Conservation (phyloP, 768 basidiomycete species). For the Hypholoma sublateritium region DNA sequence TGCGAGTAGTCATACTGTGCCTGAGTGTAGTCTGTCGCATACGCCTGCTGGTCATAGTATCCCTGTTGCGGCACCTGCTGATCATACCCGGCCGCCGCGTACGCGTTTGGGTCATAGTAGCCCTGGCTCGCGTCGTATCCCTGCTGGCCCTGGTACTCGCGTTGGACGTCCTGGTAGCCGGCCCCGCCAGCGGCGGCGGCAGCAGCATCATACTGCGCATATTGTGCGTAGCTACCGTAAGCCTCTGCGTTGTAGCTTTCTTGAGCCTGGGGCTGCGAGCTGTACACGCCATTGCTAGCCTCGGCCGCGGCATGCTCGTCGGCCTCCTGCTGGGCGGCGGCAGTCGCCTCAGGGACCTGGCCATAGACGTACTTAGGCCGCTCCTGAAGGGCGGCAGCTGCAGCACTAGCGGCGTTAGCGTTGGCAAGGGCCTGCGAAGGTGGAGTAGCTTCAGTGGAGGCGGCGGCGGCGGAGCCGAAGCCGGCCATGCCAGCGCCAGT, state of each 20-base stretch:
- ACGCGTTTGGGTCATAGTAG: constrained; percentile 15
- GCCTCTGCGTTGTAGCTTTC: constrained; percentile 40
- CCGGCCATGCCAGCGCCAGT: constrained; percentile 37
- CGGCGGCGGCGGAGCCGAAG: constrained; percentile 13
- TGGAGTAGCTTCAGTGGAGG: constrained; percentile 7
- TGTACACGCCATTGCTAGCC: constrained; percentile 35
- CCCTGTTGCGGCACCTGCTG: constrained; percentile 10
- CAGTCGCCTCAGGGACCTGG: constrained; percentile 22
- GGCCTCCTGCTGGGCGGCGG: constrained; percentile 5
- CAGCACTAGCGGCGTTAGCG: constrained; percentile 16
- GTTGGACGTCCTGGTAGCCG: constrained; percentile 28
- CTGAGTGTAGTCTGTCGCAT: constrained; percentile 14
- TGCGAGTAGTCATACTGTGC: constrained; percentile 11
- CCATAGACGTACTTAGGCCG: constrained; percentile 42
- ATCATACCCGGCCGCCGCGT: constrained; percentile 11
- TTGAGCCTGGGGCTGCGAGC: constrained; percentile 39
- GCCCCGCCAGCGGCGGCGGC: constrained; percentile 21
- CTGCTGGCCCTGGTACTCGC: constrained; percentile 34
- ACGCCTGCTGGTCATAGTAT: constrained; percentile 22
- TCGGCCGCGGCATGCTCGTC: constrained; percentile 30
- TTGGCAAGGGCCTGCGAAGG: constrained; percentile 28
- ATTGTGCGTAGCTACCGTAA: constrained; percentile 41
- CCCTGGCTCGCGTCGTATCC: constrained; percentile 25
- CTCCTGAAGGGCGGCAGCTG: constrained; percentile 36
- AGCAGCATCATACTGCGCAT: constrained; percentile 22